Evolutionary conservation across 2,329 filamentous ascomycete species (phyloP).

Genomic region (Trichoderma lentiforme): DNA sequence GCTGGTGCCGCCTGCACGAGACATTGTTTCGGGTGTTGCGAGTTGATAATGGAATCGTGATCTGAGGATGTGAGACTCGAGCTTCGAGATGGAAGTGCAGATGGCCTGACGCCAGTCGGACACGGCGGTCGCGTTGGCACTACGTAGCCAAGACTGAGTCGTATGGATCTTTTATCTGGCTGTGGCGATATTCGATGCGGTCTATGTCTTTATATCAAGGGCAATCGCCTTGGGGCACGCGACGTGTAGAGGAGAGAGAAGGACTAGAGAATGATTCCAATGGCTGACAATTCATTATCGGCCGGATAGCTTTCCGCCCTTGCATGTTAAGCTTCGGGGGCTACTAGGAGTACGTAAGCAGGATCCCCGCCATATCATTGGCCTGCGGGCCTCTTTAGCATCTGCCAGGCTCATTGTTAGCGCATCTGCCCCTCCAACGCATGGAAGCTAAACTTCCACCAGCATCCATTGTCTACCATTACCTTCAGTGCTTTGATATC

Average conservation of each 20-base stretch:
- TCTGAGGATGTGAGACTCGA: background rate
- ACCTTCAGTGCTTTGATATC: background rate
- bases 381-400: background rate
- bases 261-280: background rate
- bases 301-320: conserved; percentile 16
- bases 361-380: background rate
- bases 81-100: background rate
- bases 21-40: conserved; percentile 24
- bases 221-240: background rate
- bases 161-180: background rate
- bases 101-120: background rate
- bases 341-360: background rate
- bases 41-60: background rate
- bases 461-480: conserved; percentile 19
- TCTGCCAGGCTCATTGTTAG: background rate
- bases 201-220: background rate
- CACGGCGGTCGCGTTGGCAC: background rate
- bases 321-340: background rate
- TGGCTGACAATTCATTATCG: conserved; percentile 15
- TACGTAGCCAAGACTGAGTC: background rate
- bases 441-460: conserved; percentile 22
- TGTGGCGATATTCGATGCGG: background rate
- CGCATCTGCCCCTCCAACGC: conserved; percentile 24
- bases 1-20: conserved; percentile 25
- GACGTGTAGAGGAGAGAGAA: background rate